Conservation (phyloP, 768 basidiomycete genomes). For the Serendipita sp. region DNA sequence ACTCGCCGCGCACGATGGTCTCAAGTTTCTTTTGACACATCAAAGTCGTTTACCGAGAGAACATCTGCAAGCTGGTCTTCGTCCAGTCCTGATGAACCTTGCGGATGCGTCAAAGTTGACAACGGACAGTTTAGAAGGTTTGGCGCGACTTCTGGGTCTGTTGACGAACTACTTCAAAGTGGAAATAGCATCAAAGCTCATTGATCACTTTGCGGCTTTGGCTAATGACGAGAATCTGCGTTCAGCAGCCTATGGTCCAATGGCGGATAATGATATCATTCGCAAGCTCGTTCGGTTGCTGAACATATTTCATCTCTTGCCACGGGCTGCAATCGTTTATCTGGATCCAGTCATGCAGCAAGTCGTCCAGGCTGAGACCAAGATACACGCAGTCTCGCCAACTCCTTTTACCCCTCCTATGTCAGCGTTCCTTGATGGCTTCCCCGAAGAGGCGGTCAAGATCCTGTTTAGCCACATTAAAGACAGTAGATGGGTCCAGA, state of each 20-base stretch:
- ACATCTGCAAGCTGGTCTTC: slow-evolving; percentile 81
- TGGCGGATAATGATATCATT: slow-evolving; percentile 79
- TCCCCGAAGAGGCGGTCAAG: slow-evolving; percentile 68
- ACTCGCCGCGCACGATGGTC: slow-evolving; percentile 85
- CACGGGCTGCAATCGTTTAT: slow-evolving; percentile 84
- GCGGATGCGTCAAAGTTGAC: slow-evolving; percentile 91
- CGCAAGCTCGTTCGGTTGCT: slow-evolving; percentile 87
- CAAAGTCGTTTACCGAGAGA: slow-evolving; percentile 90
- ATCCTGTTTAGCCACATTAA: slow-evolving; percentile 71
- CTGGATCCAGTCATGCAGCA: slow-evolving; percentile 72
- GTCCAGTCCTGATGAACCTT: slow-evolving; percentile 94
- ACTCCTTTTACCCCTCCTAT: slow-evolving; percentile 90
- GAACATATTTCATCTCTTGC: slow-evolving; percentile 93
- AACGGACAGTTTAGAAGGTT: slow-evolving; percentile 79
- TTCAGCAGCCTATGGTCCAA: slow-evolving; percentile 60
- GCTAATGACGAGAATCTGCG: slow-evolving; percentile 77
- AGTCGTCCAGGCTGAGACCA: slow-evolving; percentile 81
- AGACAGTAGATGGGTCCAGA: slow-evolving; percentile 64
- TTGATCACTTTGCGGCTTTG: slow-evolving; percentile 89
- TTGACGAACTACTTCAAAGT: slow-evolving; percentile 99
- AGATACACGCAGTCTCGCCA: slow-evolving; percentile 74
- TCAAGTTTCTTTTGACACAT: slow-evolving; percentile 73
- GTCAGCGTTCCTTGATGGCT: slow-evolving; percentile 80
- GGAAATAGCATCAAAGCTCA: slow-evolving; percentile 91
- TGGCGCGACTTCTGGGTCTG: slow-evolving; percentile 83